Evolutionary conservation across 345 rosid genomes (phyloP), one percentile per base, ranked within the genome.

Genomic region (Lepidium didymum): DNA sequence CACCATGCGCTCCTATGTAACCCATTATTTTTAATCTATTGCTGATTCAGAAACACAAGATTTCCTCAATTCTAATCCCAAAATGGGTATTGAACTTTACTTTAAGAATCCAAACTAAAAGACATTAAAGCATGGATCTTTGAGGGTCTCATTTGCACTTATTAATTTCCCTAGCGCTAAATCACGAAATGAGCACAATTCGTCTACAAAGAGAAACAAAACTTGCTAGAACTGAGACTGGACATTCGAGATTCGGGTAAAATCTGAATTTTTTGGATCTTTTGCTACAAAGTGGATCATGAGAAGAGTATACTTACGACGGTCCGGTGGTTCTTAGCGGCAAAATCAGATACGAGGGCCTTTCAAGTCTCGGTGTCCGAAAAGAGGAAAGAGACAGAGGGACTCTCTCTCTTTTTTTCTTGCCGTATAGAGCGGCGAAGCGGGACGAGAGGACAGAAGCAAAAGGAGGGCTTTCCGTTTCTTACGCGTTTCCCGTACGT

Each of bases 1-100:
- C 81, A 61, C 99, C 97, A 81, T 89, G 96, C 0, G 85, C 73
- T 47, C 99, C 99, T 59, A 94, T 76, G 70, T 91, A 94, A 52
- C 96, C 99, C 99, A 94, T 94, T 75, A 10, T 63, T 62, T 35
- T 23, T 60, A 14, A 33, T 55, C 42, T 69, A 10, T 38, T 60
- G 10, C 53, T 38, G 45, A 16, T 55, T 37, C 74, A 14, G 25
- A n/a, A 25, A 27, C 31, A 23, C 31, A 72, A 61, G 40, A 16
- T 9, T 31, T 16, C 16, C 25, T 70, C 66, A 41, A 23, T 19
- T 35, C 36, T 11, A 52, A 15, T 18, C 41, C 38, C 56, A 21
- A 56, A 45, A 31, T 56, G 33, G 10, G 44, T 21, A 46, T 33
- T 1, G 6, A 36, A 14, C 8, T 7, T 14, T 13, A 53, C 77